These are phyloP conservation scores for Blastobotrys malaysiensis DNA, from an alignment of 1,139 yeast genomes.

Conservation along the genomic window DNA sequence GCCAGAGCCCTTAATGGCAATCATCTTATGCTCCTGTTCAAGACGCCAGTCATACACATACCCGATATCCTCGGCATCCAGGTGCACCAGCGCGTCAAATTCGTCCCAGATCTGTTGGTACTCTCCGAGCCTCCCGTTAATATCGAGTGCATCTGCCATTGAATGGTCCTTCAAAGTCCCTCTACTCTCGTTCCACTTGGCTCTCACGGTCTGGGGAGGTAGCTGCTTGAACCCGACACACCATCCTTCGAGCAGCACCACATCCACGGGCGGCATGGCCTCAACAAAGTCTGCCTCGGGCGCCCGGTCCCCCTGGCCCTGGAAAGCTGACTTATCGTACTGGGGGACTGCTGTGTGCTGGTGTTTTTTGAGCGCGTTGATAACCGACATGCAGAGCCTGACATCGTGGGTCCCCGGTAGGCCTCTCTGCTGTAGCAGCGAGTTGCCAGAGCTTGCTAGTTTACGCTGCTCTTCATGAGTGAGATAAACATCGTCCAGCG, in stretches of 20 bases:
- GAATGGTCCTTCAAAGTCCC: constrained; percentile 22
- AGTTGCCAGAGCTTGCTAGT: constrained; percentile 46
- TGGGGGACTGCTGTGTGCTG: constrained; percentile 47
- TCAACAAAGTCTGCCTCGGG: constrained; percentile 27
- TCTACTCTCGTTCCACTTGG: constrained; percentile 14
- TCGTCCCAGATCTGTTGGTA: constrained; percentile 56
- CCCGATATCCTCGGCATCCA: constrained; percentile 52
- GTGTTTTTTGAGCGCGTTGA: constrained; percentile 26
- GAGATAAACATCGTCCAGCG: constrained; percentile 83
- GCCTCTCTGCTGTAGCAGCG: constrained; percentile 71
- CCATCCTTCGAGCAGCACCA: constrained; percentile 91
- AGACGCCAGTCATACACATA: constrained; percentile 78
- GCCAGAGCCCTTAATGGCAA: constrained; percentile 53
- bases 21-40: constrained; percentile 75
- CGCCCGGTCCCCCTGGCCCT: constrained; percentile 76
- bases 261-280: constrained; percentile 42
- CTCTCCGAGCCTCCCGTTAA: constrained; percentile 46
- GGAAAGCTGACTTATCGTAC: constrained; percentile 71
- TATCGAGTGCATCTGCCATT: constrained; percentile 34
- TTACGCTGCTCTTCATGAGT: constrained; percentile 53
- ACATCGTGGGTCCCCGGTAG: constrained; percentile 93
- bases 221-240: constrained; percentile 69
- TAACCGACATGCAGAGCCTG: constrained; percentile 33
- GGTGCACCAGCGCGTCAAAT: constrained; percentile 57
- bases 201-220: constrained; percentile 25